Evolutionary conservation across 2,329 filamentous ascomycete genomes (phyloP), one percentile per base, ranked within the genome.

Genomic region (Verticillium dahliae): DNA sequence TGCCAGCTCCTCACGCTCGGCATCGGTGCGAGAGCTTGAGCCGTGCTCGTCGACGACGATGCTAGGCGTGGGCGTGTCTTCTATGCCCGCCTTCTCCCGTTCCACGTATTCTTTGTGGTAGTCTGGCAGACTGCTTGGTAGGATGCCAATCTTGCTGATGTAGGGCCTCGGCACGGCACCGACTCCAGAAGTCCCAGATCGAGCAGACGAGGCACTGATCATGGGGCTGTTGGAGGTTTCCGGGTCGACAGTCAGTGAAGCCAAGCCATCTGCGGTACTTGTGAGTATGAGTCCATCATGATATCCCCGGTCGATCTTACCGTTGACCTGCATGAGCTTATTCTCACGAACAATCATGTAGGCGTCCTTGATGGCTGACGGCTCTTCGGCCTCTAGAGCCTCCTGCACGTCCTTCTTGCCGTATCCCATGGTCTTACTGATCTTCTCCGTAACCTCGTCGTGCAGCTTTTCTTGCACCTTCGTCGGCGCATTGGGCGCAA

Each of bases 341-440:
- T 98, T 98, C 76, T 99, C 95, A 60, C 94, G 87, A 33, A 99
- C 92, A 73, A 99, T 99, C 77, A 97, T 88, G 78, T 98, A 99
- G 1, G 95, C 95, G 76, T 99, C 95, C 78, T 99, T 99, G 81
- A 99, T 97, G 11, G 95, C 93, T 62, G 93, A 98, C 13, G 95
- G 95, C 73, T 99, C 95, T 60, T 95, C 88, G 61, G 92, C 92
- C 70, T 90, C 89, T 65, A 99, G 80, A 27, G 95, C 94, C 75
- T 98, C 95, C 72, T 97, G 90, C 60, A 99, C 94, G 78, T 99
- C 95, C 64, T 90, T 90, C 73, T 91, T 94, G 39, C 90, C 92
- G 73, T 99, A 99, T 63, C 95, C 95, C 93, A 99, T 98, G 1
- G 92, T 97, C 78, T 94, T 95, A 70, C 94, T 95, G 60, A 99